Evolutionary conservation across 441 rosid genomes (phyloP), one percentile per base, ranked within the genome.

Genomic region (Erysimum pusillum): DNA sequence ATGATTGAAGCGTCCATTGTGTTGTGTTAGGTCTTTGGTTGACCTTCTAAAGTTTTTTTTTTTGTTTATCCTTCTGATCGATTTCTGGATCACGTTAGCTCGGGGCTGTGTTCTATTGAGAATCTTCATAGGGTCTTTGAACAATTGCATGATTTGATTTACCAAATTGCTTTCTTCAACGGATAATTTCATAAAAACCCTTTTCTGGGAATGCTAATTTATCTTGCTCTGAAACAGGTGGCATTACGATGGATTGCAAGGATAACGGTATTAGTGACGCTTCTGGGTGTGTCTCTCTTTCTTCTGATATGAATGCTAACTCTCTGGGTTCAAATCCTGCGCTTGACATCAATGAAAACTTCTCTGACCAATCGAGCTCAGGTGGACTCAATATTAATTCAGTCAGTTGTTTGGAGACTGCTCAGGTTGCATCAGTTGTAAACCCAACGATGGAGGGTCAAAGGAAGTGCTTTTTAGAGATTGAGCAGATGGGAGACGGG

Each of bases 91-190:
- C 77, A 56, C 45, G 73, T 18, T 48, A 28, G 12, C 49, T 42
- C 60, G 53, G 73, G 42, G 79, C 77, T 87, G 83, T 79, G 82
- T 73, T 85, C 77, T 41, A 74, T 78, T 45, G 78, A 70, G 65
- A 66, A 84, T 76, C 71, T 75, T 70, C 38, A 44, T 45, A 75
- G 46, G 41, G 64, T 75, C 4, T 57, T 48, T 34, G 83, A 79
- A 76, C 51, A 67, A 35, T 61, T 69, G 35, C 58, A 17, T 39
- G 61, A 15, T 46, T 68, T 71, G 82, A 74, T 59, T 22, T 73
- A 42, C 32, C 8, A 82, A 73, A 77, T 60, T 74, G 68, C 77
- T 59, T 76, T 54, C 59, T 22, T 75, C 9, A 76, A 61, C 58
- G 15, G 79, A 74, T 68, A 76, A 76, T 81, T 10, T 18, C 36